phyloP scores from a whole-genome alignment of 2,329 filamentous ascomycete genomes.

The Sclerotinia nivalis region DNA sequence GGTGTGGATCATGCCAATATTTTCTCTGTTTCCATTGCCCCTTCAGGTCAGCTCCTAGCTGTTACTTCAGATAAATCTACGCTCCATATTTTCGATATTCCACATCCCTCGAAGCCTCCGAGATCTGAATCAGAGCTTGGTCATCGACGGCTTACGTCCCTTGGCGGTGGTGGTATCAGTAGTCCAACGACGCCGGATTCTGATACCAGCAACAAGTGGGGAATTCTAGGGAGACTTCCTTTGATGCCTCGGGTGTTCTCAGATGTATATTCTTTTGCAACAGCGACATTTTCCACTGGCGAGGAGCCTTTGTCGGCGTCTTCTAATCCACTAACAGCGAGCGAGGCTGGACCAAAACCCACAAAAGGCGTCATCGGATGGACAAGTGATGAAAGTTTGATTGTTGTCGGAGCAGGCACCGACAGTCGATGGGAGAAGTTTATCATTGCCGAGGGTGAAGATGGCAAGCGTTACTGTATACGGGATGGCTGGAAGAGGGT shows the following conservation, averaged over 20 bases:
- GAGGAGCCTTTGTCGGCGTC: constrained; percentile 72
- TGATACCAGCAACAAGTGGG: constrained; percentile 74
- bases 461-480: constrained; percentile 65
- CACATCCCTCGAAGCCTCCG: constrained; percentile 51
- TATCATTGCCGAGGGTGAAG: constrained; percentile 64
- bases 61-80: constrained; percentile 97
- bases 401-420: constrained; percentile 76
- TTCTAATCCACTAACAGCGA: constrained; percentile 48
- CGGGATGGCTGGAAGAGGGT: constrained; percentile 84
- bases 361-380: constrained; percentile 86
- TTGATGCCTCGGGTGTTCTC: constrained; percentile 85
- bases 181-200: constrained; percentile 44
- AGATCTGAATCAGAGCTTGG: constrained; percentile 41
- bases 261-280: constrained; percentile 84
- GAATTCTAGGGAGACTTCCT: constrained; percentile 78
- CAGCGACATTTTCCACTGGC: constrained; percentile 77
- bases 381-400: constrained; percentile 70
- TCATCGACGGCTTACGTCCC: constrained; percentile 40
- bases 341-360: constrained; percentile 50
- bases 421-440: constrained; percentile 91
- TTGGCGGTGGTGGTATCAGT: constrained; percentile 36
- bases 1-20: constrained; percentile 87
- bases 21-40: constrained; percentile 85
- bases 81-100: constrained; percentile 88
- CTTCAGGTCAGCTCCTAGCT: constrained; percentile 75